Evolutionary conservation across 805 yeast species (phyloP), one percentile per base, ranked within the genome.

Genomic region (Pichia occidentalis): DNA sequence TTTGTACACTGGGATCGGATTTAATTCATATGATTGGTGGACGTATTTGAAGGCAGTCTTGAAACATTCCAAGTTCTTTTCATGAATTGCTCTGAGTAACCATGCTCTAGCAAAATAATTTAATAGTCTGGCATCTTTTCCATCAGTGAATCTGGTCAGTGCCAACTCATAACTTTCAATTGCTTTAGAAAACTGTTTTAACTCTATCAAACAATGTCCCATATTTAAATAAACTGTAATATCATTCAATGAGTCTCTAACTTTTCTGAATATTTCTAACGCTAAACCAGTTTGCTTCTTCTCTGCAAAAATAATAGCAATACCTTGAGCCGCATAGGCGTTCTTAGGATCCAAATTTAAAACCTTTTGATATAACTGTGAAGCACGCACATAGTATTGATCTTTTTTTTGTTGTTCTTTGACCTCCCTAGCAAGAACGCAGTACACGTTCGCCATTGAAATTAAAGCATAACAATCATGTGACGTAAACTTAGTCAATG

Each of bases 281-380:
- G 97, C 95, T 44, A 79, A 69, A 19, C 75, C 77, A 24, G 75
- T 63, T 49, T 84, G 79, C 48, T 80, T 79, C 52, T 79, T 80
- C 52, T 90, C 97, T 9, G 95, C 94, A 58, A 86, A 83, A 4
- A 87, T 77, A 39, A 92, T 86, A 1, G 97, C 97, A 45, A 92
- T 70, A 39, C 99, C 99, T 60, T 92, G 98, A 1, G 98, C 97
- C 5, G 98, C 99, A 64, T 80, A 92, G 1, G 88, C 90, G 56
- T 90, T 85, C 48, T 72, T 68, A 2, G 88, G 76, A 62, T 92
- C 97, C 21, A 87, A 62, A 35, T 83, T 79, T 37, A 92, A 64
- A 2, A 86, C 96, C 61, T 92, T 92, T 52, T 86, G 84, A 58
- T 77, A 90, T 42, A 92, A 67, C 61, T 90, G 97, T 11, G 88